Evolutionary conservation across 2,329 filamentous ascomycete genomes (phyloP).

Genomic region (Sphaceloma murrayae): DNA sequence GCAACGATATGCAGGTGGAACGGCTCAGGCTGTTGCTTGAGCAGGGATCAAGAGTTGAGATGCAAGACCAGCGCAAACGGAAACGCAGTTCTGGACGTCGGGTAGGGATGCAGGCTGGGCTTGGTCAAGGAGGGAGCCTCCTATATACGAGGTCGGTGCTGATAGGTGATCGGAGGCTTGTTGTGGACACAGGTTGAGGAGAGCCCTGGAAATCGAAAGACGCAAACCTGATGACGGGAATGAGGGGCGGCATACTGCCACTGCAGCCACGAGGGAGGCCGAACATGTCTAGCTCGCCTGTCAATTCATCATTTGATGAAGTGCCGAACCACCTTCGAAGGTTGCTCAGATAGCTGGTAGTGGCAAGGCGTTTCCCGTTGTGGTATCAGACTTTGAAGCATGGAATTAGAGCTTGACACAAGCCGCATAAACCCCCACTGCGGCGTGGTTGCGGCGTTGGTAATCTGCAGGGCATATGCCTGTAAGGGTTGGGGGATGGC

Average conservation of each 20-base stretch:
- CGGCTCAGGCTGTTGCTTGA: neutral
- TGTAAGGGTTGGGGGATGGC: neutral
- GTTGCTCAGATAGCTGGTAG: neutral
- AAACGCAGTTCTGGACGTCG: no score
- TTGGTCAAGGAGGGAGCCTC: no score
- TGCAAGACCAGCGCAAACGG: no score
- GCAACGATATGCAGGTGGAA: neutral
- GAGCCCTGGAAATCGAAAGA: neutral
- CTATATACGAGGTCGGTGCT: no score
- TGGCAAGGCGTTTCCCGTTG: constrained; percentile 1
- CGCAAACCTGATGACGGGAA: constrained; percentile 2
- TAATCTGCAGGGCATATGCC: constrained; percentile 5
- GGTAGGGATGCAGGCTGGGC: no score
- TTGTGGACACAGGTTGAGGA: neutral
- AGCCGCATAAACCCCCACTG: neutral
- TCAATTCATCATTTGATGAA: constrained; percentile 1
- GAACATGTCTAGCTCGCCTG: constrained; percentile 15
- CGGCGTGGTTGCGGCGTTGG: constrained; percentile 13
- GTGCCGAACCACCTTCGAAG: constrained; percentile 9
- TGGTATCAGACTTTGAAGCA: neutral
- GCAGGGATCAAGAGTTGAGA: no score
- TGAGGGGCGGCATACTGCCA: constrained; percentile 8
- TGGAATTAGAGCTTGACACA: constrained; percentile 1
- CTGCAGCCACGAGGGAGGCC: constrained; percentile 12
- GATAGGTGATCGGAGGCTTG: no score